Evolutionary conservation across 1,284 basidiomycete species (phyloP), one percentile per base, ranked within the genome.

Genomic region (Sanghuangporus sanghuang): DNA sequence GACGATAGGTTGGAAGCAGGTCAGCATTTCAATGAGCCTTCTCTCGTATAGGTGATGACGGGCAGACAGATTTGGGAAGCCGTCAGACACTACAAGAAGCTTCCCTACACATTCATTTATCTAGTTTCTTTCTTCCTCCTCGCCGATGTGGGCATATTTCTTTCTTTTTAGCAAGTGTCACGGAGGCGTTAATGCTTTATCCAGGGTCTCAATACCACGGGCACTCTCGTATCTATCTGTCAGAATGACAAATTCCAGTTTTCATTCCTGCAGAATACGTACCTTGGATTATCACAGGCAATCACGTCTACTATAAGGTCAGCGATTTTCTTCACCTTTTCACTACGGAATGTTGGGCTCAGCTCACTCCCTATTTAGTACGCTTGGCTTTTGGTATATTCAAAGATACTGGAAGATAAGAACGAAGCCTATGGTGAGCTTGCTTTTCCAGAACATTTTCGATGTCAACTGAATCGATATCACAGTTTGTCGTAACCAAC

Each of bases 1-100:
- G 35, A 90, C 89, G 0, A 79, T 93, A 50, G 90, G 91, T 14
- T 93, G 90, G 90, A 91, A 89, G 69, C 90, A 92, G 77, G 85
- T 83, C 63, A 49, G 53, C 55, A 27, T n/a, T 6, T 18, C 38
- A 36, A 16, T 6, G 9, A 38, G 6, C 54, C 52, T 21, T 40
- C 6, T 14, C 23, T 27, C 6, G 6, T 23, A 57, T n/a, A 9
- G 44, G 21, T 18, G 35, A 11, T 21, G 12, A 59, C 12, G 23
- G 42, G 12, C 32, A 59, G 4, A 27, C 46, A 88, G 85, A 90
- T 92, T 64, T 90, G 85, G 85, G 73, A 78, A 21, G 88, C 90
- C 0, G 66, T 81, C 56, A 85, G 83, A 68, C 86, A 92, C 68
- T 90, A 87, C 74, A 86, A 83, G 73, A 78, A 85, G 69, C 78